Evolutionary conservation across 139 green algal species (phyloP), one percentile per base, ranked within the genome.

Genomic region (Chlorella sp.): DNA sequence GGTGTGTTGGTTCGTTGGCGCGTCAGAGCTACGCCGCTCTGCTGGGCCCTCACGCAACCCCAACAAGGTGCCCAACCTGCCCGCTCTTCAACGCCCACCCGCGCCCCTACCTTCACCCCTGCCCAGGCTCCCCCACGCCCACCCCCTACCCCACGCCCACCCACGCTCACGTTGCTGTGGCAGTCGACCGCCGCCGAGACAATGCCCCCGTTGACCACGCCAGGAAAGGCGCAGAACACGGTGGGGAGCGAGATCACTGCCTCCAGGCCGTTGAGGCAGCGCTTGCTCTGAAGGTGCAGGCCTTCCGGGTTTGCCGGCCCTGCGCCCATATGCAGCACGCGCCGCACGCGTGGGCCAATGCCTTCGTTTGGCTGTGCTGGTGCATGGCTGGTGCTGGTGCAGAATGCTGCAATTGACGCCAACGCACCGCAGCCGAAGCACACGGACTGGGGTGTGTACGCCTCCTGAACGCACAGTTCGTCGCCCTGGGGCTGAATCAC

Each of bases 181-280:
- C 91, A 96, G 79, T 96, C 91, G 59, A 96, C 85, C 26, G 92
- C 32, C 1, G 86, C 85, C 29, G 76, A 85, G 0, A 96, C 70
- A 26, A 93, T 80, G 60, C 91, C 91, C 2, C 91, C 91, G 73
- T 93, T 94, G 24, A 96, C 70, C 33, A 96, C 92, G 70, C 89
- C 88, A 2, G 87, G 87, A 69, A 91, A 92, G 59, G 86, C 85
- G 55, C 81, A 87, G 78, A 92, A 92, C 71, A 85, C 81, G 2
- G 59, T 10, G 67, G 77, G 36, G 3, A 86, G 67, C 5, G 31
- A 49, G 1, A 90, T 62, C 1, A 50, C 67, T 1, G 83, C 89
- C 59, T 91, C 78, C 36, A 96, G 82, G 1, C 89, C 89, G n/a
- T 79, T 77, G 0, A 78, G 61, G 2, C 82, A 10, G 42, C 91